Evolutionary conservation across 2,329 filamentous ascomycete genomes (phyloP), one percentile per base, ranked within the genome.

Genomic region (Cladorrhinum sp.): DNA sequence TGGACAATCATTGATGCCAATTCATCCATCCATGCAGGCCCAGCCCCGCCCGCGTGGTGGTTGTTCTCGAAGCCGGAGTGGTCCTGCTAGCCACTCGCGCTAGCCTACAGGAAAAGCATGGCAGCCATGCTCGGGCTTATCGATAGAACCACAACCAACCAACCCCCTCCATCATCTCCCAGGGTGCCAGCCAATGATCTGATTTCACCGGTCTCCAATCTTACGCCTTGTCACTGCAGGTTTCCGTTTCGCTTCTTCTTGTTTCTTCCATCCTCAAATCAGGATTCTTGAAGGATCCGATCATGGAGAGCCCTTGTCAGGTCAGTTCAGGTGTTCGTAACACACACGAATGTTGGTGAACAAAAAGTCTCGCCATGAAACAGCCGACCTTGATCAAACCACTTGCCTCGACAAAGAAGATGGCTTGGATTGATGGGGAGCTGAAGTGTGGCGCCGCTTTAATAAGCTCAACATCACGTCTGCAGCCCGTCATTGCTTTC

Each of bases 201-300:
- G 51, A 54, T 54, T 36, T 26, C 16, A 14, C 4, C 26, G 26
- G 26, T 5, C 26, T 30, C 26, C 26, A 30, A 24, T 24, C 16
- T 28, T 52, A n/a, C 49, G 49, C 49, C 49, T 24, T 52, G 16
- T 14, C 20, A 28, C 49, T 28, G 49, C 49, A 52, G 49, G 20
- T 20, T 52, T 52, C 49, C 49, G 49, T 52, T 28, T 28, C 49
- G 24, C 20, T 49, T 49, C 46, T 49, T 49, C 21, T 24, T 21
- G 21, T 20, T 49, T 52, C 49, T 28, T 33, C 21, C 16, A 46
- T 54, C 23, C 50, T 52, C 10, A 52, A 52, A 52, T 54, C 51
- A 54, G 51, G 51, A 54, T 54, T 54, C 26, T 24, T n/a, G 14
- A 23, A 39, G 52, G 52, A 55, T 55, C 30, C n/a, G 8, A 24